Conservation (phyloP, 2,329 filamentous ascomycete species). For the Xylariaceae sp. region DNA sequence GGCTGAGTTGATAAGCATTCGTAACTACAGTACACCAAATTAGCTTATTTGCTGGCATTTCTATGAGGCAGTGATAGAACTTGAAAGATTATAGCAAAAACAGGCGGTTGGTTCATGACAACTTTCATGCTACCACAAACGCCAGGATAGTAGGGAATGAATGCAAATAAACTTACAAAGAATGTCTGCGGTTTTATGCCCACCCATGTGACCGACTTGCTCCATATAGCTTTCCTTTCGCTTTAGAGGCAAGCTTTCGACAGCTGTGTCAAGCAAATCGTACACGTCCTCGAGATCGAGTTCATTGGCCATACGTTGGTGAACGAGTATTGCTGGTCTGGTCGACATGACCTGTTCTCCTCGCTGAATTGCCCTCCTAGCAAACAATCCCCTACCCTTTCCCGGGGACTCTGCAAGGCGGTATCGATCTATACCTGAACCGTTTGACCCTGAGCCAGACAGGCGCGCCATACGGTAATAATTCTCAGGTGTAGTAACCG, state of each 20-base stretch:
- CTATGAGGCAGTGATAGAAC: too few relatives aligned
- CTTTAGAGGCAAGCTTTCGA: constrained; percentile 12
- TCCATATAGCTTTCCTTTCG: constrained; percentile 14
- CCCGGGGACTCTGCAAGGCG: constrained; percentile 11
- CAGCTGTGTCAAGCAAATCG: constrained; percentile 16
- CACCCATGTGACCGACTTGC: constrained; percentile 19
- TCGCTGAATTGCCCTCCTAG: constrained; percentile 13
- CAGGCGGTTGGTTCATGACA: too few relatives aligned
- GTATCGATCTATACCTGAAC: constrained; percentile 3
- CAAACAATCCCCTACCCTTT: constrained; percentile 20
- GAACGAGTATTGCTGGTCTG: constrained; percentile 19
- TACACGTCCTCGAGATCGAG: constrained; percentile 13
- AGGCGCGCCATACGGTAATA: constrained; percentile 7
- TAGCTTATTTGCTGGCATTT: too few relatives aligned
- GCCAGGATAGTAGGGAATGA: too few relatives aligned
- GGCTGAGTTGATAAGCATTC: constrained; percentile 21
- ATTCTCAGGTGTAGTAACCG: constrained; percentile 13
- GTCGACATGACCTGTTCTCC: constrained; percentile 19
- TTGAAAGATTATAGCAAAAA: too few relatives aligned
- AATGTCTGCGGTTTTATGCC: constrained; percentile 19
- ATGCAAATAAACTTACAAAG: constrained; percentile 4
- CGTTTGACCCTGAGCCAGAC: neutral
- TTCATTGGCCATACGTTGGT: constrained; percentile 16
- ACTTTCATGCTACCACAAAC: too few relatives aligned
- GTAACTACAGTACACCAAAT: constrained; percentile 12